These are phyloP conservation scores for Botryotinia calthae DNA, from an alignment of 2,329 filamentous ascomycete genomes.

Conservation along the genomic window DNA sequence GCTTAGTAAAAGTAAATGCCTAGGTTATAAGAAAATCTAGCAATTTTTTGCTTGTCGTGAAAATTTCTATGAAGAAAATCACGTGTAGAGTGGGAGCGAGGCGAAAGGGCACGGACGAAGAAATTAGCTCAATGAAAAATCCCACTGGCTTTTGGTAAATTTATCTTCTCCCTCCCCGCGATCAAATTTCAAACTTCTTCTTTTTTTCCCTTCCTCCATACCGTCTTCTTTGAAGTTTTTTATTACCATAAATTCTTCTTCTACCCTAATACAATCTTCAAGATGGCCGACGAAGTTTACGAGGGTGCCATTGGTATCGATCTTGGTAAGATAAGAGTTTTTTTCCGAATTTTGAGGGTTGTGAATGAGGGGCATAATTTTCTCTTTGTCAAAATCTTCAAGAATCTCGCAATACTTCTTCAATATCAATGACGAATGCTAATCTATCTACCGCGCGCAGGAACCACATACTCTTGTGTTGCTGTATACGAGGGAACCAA, in stretches of 20 bases:
- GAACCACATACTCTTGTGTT: conserved; percentile 99
- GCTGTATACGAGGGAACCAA: conserved; percentile 99
- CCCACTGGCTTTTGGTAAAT: conserved; percentile 14
- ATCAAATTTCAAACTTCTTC: conserved; percentile 16
- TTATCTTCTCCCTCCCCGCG: conserved; percentile 24
- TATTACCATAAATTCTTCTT: conserved; percentile 25
- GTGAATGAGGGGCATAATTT: conserved; percentile 16
- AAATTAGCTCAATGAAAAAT: conserved; percentile 17
- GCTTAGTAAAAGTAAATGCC: neutral
- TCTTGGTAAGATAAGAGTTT: conserved; percentile 66
- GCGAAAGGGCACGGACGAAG: conserved; percentile 9
- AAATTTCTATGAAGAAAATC: neutral
- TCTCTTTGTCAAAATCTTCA: conserved; percentile 8
- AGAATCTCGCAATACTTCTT: neutral
- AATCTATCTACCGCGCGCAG: conserved; percentile 48
- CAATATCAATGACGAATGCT: conserved; percentile 22
- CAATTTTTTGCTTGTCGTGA: conserved; percentile 8
- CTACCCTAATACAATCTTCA: conserved; percentile 41
- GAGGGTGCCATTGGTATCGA: conserved; percentile 99
- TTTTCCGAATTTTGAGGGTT: neutral
- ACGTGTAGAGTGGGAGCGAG: conserved; percentile 8
- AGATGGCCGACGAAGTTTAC: conserved; percentile 97
- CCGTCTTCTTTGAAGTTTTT: conserved; percentile 21
- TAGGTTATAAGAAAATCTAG: neutral
- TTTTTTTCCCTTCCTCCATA: conserved; percentile 15